Evolutionary conservation across 1,139 yeast genomes (phyloP), one percentile per base, ranked within the genome.

Genomic region (Hansenula sp.): DNA sequence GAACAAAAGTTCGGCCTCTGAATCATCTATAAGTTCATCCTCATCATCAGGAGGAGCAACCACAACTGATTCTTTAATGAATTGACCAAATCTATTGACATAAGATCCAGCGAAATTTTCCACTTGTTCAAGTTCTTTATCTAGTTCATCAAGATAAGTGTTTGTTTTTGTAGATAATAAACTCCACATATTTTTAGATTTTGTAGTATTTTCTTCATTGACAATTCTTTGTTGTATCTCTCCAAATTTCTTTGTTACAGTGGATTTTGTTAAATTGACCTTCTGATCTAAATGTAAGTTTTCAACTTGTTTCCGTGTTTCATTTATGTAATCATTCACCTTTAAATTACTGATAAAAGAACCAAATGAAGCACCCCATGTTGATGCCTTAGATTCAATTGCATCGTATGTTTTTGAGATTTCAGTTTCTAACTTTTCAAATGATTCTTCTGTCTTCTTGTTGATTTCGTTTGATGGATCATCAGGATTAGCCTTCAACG

Each of bases 41-140:
- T 36, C 36, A 18, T 42, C 48, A 17, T 50, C 50, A 8, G 64
- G 61, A 1, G 65, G 63, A 12, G 61, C 66, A 2, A 78, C 67
- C 1, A 69, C 53, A 7, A 79, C 74, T 6, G 80, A 72, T 5
- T 67, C 75, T 33, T 77, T 69, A 38, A 83, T 66, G 50, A 82
- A 74, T 6, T 77, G 69, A 4, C 89, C 75, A 43, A 84, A 66
- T 54, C 72, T 77, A 33, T 68, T 60, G 13, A 81, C 76, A 47
- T 78, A 79, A 26, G 69, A 69, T 0, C 82, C 77, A 0, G 92
- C 88, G 35, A 69, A 68, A 44, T 72, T 73, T 55, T 82, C 95
- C 10, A 85, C 76, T 41, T 68, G 68, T 51, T 82, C 95, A 38
- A 86, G 66, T 47, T 77, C 84, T 21, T 75, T 68, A 57, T 85